These are phyloP conservation scores for Thielaviopsis ethacetica DNA, from an alignment of 2,329 filamentous ascomycete species.

Conservation along the genomic window DNA sequence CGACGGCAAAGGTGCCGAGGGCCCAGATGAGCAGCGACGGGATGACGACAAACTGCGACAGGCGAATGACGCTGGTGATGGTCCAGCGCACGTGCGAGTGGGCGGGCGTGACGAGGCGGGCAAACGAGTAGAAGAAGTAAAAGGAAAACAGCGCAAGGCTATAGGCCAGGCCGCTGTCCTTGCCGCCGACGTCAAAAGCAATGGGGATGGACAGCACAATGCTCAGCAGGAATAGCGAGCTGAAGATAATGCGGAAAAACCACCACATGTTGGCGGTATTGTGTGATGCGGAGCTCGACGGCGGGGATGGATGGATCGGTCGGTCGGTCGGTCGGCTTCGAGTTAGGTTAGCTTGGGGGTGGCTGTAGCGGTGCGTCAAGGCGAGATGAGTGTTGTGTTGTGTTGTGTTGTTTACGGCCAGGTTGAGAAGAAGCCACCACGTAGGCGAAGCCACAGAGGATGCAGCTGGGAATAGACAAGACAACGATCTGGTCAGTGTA, in stretches of 20 bases:
- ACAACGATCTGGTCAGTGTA: no score
- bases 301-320: background rate
- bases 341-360: background rate
- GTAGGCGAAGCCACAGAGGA: no score
- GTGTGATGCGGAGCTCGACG: background rate
- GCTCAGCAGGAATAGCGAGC: conserved; percentile 72
- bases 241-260: conserved; percentile 65
- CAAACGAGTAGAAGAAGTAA: conserved; percentile 73
- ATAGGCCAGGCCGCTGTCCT: conserved; percentile 85
- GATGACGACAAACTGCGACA: conserved; percentile 74
- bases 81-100: conserved; percentile 58
- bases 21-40: conserved; percentile 85
- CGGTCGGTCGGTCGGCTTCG: background rate
- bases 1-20: conserved; percentile 85
- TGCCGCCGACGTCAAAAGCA: conserved; percentile 92
- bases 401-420: background rate
- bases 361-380: background rate
- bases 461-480: no score
- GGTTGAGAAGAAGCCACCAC: background rate
- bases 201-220: conserved; percentile 93
- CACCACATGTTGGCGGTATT: conserved; percentile 49
- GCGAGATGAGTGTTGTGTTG: background rate
- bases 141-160: conserved; percentile 77
- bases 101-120: conserved; percentile 69
- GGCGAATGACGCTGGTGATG: conserved; percentile 50